Evolutionary conservation across 768 basidiomycete genomes (phyloP).

Genomic region (Mycena galopus): DNA sequence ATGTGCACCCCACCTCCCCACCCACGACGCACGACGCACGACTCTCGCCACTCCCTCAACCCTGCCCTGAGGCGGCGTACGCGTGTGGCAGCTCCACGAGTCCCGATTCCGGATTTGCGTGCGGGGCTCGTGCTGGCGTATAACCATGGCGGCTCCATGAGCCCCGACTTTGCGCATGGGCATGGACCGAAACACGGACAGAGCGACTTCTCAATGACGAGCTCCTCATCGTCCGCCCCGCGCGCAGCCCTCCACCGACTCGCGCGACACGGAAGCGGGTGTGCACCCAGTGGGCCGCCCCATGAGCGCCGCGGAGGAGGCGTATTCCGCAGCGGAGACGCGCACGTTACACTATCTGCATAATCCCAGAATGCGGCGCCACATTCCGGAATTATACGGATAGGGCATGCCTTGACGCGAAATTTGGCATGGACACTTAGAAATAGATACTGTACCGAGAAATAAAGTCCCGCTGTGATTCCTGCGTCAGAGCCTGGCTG

Average conservation of each 20-base stretch:
- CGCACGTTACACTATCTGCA: slow-evolving; percentile 96
- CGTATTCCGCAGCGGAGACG: slow-evolving; percentile 81
- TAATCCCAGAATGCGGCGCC: no score
- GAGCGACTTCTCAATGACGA: slow-evolving; percentile 25
- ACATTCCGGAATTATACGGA: no score
- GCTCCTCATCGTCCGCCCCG: slow-evolving; percentile 14
- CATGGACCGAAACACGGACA: no score
- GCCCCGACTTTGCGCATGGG: slow-evolving; percentile 15
- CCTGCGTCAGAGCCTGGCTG: no score
- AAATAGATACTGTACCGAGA: no score
- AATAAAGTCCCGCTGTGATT: no score
- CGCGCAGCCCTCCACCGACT: not conserved
- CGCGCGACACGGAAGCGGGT: no score
- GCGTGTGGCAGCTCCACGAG: not conserved
- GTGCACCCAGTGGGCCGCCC: not conserved
- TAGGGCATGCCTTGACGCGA: no score
- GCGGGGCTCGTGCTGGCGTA: slow-evolving; percentile 13
- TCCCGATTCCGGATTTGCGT: not conserved
- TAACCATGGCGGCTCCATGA: slow-evolving; percentile 12
- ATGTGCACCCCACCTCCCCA: not conserved
- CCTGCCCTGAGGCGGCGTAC: slow-evolving; percentile 6
- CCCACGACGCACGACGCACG: not conserved
- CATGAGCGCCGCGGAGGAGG: slow-evolving; percentile 58
- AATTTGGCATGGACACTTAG: no score
- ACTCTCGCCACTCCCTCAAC: no score